phyloP scores from a whole-genome alignment of 306 rosid species.

The Sesbania bispinosa region DNA sequence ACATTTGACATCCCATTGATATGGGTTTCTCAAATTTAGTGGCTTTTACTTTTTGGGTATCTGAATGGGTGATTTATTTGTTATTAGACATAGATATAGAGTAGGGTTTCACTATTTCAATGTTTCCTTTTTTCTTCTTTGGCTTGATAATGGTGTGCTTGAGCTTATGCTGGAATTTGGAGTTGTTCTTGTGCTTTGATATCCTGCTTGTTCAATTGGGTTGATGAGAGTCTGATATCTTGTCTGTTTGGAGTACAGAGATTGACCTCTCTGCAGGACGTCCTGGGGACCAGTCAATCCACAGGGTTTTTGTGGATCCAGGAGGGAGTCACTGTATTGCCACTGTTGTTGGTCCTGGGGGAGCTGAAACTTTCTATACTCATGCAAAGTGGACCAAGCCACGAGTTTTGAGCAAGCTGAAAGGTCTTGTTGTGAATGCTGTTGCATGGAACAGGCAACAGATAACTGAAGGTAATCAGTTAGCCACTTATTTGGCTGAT shows the following conservation, averaged over 20 bases:
- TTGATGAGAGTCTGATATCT: slow-evolving; percentile 27
- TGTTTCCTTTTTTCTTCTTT: neutral
- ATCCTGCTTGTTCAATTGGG: slow-evolving; percentile 6
- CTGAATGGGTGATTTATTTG: slow-evolving; percentile 14
- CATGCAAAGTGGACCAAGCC: slow-evolving; percentile 97
- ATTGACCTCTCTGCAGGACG: slow-evolving; percentile 84
- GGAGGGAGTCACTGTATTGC: slow-evolving; percentile 97
- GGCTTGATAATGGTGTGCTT: slow-evolving; percentile 10
- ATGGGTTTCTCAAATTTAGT: neutral
- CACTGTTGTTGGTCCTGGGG: slow-evolving; percentile 69
- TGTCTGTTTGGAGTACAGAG: slow-evolving; percentile 49
- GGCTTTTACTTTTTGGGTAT: slow-evolving; percentile 2
- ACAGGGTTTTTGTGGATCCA: slow-evolving; percentile 91
- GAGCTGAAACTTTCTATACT: slow-evolving; percentile 83
- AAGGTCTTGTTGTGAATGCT: slow-evolving; percentile 83
- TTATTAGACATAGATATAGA: neutral
- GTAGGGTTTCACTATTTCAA: neutral
- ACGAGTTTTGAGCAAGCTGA: slow-evolving; percentile 71
- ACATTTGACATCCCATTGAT: neutral
- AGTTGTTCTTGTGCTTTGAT: slow-evolving; percentile 18
- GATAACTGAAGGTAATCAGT: slow-evolving; percentile 81
- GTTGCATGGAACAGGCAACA: slow-evolving; percentile 93
- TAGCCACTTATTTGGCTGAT: neutral
- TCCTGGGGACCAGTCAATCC: slow-evolving; percentile 93
- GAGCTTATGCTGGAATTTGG: slow-evolving; percentile 8